A percentile compares a stretch with the other conserved stretches of the same genome.
phyloP scores from a whole-genome alignment of 2,329 filamentous ascomycete species.

The Botryotinia globosa region DNA sequence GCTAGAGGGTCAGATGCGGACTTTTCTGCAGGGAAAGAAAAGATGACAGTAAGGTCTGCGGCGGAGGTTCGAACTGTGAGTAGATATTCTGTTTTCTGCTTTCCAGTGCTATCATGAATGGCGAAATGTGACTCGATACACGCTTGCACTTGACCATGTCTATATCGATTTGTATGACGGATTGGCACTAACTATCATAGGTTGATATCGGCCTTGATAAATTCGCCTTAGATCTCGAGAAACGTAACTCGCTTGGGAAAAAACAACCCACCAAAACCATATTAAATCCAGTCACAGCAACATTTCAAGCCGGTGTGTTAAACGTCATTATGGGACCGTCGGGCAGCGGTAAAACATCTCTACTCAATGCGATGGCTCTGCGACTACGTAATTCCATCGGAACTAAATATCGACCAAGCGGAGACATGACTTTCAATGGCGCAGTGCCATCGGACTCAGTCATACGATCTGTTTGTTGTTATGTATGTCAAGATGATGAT shows the following conservation, averaged over 20 bases:
- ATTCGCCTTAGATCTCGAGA: conserved; percentile 64
- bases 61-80: conserved; percentile 49
- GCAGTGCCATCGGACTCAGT: conserved; percentile 65
- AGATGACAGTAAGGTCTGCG: conserved; percentile 55
- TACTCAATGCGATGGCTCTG: conserved; percentile 70
- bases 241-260: conserved; percentile 52
- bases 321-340: conserved; percentile 82
- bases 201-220: conserved; percentile 64
- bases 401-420: conserved; percentile 60
- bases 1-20: conserved; percentile 57
- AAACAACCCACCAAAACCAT: conserved; percentile 57
- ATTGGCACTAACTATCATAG: not conserved
- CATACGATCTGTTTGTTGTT: conserved; percentile 69
- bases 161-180: not conserved
- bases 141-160: too few species aligned
- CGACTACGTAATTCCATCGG: conserved; percentile 60
- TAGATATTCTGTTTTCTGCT: not conserved
- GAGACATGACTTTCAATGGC: conserved; percentile 67
- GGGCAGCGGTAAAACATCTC: conserved; percentile 71
- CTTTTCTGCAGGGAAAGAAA: conserved; percentile 67
- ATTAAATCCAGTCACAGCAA: conserved; percentile 62
- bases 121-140: not conserved
- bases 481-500: conserved; percentile 77
- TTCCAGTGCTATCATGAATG: not conserved
- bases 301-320: conserved; percentile 64